Percentiles rank a stretch among this genome's conserved stretches.
Conservation (phyloP, 2,329 filamentous ascomycete genomes). For the Orbilia oligospora region DNA sequence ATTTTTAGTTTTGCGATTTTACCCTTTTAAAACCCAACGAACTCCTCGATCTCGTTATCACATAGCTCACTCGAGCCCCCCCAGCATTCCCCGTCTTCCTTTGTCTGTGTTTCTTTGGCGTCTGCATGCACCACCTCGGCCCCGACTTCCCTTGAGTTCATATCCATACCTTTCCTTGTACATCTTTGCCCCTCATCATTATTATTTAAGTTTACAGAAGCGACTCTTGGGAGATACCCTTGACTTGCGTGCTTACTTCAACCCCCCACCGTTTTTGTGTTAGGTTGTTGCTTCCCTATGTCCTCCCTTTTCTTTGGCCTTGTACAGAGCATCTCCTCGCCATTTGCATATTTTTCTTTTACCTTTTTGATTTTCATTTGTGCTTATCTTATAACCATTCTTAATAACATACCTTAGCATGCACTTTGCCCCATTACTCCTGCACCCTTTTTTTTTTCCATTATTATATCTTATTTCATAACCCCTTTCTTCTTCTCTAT, state of each 20-base stretch:
- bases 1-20: constrained; percentile 19
- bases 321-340: constrained; percentile 55
- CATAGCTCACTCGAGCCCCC: constrained; percentile 37
- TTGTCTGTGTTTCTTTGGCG: constrained; percentile 58
- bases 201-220: constrained; percentile 18
- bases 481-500: constrained; percentile 7
- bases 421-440: not conserved
- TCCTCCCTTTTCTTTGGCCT: constrained; percentile 33
- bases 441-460: constrained; percentile 12
- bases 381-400: constrained; percentile 36
- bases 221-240: constrained; percentile 13
- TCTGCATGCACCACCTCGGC: constrained; percentile 60
- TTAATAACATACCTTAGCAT: constrained; percentile 51
- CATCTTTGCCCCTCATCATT: constrained; percentile 53
- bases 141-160: constrained; percentile 56
- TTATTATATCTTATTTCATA: not conserved
- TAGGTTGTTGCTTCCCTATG: constrained; percentile 36
- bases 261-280: constrained; percentile 8
- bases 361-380: constrained; percentile 13
- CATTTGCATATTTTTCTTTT: constrained; percentile 42
- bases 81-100: constrained; percentile 45
- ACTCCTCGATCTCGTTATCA: constrained; percentile 36
- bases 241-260: constrained; percentile 17
- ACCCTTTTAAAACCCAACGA: constrained; percentile 5
- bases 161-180: constrained; percentile 59